Evolutionary conservation across 768 basidiomycete genomes (phyloP).

Genomic region (Sutorius australiensis): DNA sequence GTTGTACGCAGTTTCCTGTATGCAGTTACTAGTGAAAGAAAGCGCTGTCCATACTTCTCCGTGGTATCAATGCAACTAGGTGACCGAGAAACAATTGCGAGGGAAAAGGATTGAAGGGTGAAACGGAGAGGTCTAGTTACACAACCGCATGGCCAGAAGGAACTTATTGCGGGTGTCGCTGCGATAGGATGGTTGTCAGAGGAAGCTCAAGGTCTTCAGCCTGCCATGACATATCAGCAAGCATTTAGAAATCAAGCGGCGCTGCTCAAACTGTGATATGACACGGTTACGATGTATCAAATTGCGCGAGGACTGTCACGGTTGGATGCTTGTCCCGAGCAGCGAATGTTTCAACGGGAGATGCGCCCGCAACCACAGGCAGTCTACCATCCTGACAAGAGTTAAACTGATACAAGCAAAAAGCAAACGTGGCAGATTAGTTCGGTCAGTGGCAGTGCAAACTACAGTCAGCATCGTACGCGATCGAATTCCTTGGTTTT

Average conservation of each 20-base stretch:
- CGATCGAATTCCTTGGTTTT: neutral
- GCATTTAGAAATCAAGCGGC: slow-evolving; percentile 11
- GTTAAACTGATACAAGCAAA: too few relatives aligned
- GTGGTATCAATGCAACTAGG: slow-evolving; percentile 3
- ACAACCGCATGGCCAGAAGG: slow-evolving; percentile 15
- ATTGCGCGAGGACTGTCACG: slow-evolving; percentile 1
- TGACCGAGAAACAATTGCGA: neutral
- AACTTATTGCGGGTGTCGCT: neutral
- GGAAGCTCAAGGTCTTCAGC: slow-evolving; percentile 11
- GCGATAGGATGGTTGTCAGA: slow-evolving; percentile 9
- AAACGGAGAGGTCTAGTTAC: slow-evolving; percentile 9
- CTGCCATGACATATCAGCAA: slow-evolving; percentile 8
- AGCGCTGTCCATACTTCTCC: neutral
- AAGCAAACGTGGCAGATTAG: slow-evolving; percentile 15
- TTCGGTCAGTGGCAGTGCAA: slow-evolving; percentile 15
- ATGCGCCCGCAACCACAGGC: neutral
- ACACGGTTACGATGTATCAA: slow-evolving; percentile 11
- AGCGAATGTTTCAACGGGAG: neutral
- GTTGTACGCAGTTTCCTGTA: neutral
- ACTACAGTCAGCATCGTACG: neutral
- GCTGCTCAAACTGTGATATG: slow-evolving; percentile 8
- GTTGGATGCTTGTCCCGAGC: neutral
- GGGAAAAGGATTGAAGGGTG: slow-evolving; percentile 10
- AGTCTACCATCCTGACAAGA: neutral
- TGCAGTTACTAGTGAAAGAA: neutral